Base-by-base conservation (phyloP, 768 basidiomycete genomes). In the Lanmaoa pseudosensibilis region DNA sequence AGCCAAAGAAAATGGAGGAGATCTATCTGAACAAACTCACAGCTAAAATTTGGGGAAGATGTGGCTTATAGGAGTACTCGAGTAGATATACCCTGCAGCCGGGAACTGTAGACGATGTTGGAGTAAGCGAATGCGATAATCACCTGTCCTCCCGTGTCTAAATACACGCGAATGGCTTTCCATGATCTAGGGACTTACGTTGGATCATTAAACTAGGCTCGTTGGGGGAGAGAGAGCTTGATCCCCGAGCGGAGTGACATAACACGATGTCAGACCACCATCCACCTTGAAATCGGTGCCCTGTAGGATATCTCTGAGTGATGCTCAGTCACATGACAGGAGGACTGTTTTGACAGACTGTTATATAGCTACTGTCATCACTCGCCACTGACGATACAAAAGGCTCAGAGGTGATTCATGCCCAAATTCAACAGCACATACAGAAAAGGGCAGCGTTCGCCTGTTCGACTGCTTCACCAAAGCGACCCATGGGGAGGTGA, bases 331-430 rank as follows among this genome's bases (percentile, higher is more conserved):
- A 43, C 18, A 10, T 32, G n/a, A 53, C 32, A 27, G 33, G 50
- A 44, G 23, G 18, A 23, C 32, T 19, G 45, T 41, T 19, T 21
- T 49, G 45, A 75, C 85, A 45, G 64, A 96, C 95, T 23, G 94
- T 99, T 70, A 98, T 83, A 71, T 96, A 99, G 71, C 92, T 94
- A 65, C 92, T 94, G 49, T 99, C 97, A 72, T 95, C 91, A 62
- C 91, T 92, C 5, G 94, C 97, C 66, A 94, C 88, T 88, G 66
- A 25, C 21, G 49, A 32, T 45, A 39, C 33, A 43, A 44, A 52
- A 52, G 32, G 30, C 19, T 61, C 18, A 55, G 57, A 49, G 25
- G 53, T 37, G n/a, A 43, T 37, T 55, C 56, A 46, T 40, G 52
- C 36, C 37, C 15, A 52, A 30, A 46, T 38, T 39, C 33, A 23